These are phyloP conservation scores for Annona cherimola DNA, from an alignment of 164 flowering plant species.

Conservation along the genomic window DNA sequence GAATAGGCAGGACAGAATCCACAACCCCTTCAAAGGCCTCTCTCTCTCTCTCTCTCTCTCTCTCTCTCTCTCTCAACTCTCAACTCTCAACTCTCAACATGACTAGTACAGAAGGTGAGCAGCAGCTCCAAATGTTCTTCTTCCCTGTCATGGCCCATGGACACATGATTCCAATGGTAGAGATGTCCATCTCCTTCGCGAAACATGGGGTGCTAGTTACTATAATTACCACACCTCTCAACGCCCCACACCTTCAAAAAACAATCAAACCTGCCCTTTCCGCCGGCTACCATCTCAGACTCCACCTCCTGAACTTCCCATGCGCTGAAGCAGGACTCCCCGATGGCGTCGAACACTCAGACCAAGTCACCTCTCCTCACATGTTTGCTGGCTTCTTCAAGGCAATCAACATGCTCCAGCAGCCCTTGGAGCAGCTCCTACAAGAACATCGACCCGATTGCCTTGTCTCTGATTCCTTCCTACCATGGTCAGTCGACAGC, in stretches of 20 bases:
- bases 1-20: no score
- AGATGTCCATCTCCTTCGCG: slow-evolving; percentile 47
- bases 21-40: no score
- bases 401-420: background rate
- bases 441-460: background rate
- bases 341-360: background rate
- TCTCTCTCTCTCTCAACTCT: no score
- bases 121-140: slow-evolving; percentile 16
- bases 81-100: no score
- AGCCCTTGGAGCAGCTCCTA: background rate
- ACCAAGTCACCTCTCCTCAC: background rate
- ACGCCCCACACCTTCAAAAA: slow-evolving; percentile 21
- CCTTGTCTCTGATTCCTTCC: no score
- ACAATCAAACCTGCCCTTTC: slow-evolving; percentile 16
- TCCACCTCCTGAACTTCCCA: slow-evolving; percentile 28
- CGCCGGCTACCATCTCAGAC: slow-evolving; percentile 21
- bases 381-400: background rate
- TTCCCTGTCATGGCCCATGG: slow-evolving; percentile 30
- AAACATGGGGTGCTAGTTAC: slow-evolving; percentile 30
- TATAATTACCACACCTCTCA: slow-evolving; percentile 47
- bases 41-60: no score
- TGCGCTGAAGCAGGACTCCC: background rate
- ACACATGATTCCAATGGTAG: slow-evolving; percentile 40
- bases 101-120: background rate
- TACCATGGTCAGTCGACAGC: no score